Base-by-base conservation (phyloP, 768 basidiomycete genomes). In the Termitomyces titanicus region DNA sequence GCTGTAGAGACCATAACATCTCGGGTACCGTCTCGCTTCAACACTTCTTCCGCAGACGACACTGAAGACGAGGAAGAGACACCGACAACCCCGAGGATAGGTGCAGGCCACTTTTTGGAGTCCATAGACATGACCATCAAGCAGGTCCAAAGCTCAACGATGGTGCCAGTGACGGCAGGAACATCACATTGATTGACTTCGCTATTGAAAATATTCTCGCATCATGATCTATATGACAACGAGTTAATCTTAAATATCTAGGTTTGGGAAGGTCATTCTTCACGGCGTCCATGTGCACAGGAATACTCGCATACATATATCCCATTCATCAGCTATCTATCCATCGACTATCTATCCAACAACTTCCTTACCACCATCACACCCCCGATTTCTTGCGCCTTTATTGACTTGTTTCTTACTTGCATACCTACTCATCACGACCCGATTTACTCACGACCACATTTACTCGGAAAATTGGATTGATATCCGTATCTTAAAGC, bases 1-100 rank as follows among this genome's bases (percentile, higher is more conserved):
- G 73, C 73, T 1, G 53, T 53, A 1, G 72, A 73, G 45, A 66
- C 69, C 4, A 53, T 74, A 51, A 37, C 57, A 17, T 24, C 59
- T 24, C 57, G 62, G 2, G 53, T 53, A 0, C 54, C 58, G 3
- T 55, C 58, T 17, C 39, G 37, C 11, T 39, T 33, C 12, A 31
- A 44, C 25, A 40, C 25, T 22, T 17, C 20, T n/a, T 42, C 59
- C 3, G 57, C 56, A 12, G 25, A 48, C 5, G 54, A 51, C 24
- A 34, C 24, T 8, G 53, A 60, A 5, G 50, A 62, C 5, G 57
- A 55, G 7, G 11, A 31, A 18, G 52, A 40, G 24, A 51, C 29
- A 15, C 60, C 58, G 12, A 60, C 55, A 10, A 65, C 60, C 8
- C 62, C 64, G 5, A 61, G 33, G 46, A 54, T 55, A 15, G 46